Evolutionary conservation across 225 moss, liverwort and hornwort genomes (phyloP).

Genomic region (Straminergon stramineum): DNA sequence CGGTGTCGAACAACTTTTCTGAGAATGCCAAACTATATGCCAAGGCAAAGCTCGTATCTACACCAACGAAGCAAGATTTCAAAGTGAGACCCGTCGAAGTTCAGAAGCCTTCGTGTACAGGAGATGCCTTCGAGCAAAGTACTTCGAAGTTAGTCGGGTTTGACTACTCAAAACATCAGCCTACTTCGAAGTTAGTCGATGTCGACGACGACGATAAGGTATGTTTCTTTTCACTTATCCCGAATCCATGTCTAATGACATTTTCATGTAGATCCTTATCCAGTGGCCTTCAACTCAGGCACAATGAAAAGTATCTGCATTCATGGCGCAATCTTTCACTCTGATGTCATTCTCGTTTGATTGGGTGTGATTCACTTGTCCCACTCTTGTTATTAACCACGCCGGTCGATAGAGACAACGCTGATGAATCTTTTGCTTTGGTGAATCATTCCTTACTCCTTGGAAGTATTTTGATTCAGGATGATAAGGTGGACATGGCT

Average conservation of each 20-base stretch:
- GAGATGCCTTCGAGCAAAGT: neutral
- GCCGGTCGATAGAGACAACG: neutral
- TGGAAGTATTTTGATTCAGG: conserved; percentile 13
- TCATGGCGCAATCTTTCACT: neutral
- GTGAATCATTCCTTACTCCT: neutral
- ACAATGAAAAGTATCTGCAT: neutral
- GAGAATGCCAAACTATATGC: conserved; percentile 45
- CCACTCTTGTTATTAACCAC: neutral
- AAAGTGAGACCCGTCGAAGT: conserved; percentile 16
- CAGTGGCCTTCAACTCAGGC: neutral
- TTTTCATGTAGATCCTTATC: neutral
- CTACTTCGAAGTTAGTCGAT: neutral
- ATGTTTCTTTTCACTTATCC: neutral
- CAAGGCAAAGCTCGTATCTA: conserved; percentile 10
- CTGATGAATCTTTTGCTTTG: neutral
- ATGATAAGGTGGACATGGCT: conserved; percentile 50
- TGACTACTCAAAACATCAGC: too few relatives aligned
- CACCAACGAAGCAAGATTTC: conserved; percentile 22
- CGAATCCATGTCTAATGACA: neutral
- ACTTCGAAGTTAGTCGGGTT: neutral
- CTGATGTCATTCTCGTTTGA: neutral
- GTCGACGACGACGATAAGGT: conserved; percentile 21
- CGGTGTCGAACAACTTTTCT: conserved; percentile 26
- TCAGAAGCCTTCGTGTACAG: conserved; percentile 6
- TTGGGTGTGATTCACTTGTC: neutral